Conservation (phyloP, 495 filamentous ascomycete species). For the Penicillium soppii region DNA sequence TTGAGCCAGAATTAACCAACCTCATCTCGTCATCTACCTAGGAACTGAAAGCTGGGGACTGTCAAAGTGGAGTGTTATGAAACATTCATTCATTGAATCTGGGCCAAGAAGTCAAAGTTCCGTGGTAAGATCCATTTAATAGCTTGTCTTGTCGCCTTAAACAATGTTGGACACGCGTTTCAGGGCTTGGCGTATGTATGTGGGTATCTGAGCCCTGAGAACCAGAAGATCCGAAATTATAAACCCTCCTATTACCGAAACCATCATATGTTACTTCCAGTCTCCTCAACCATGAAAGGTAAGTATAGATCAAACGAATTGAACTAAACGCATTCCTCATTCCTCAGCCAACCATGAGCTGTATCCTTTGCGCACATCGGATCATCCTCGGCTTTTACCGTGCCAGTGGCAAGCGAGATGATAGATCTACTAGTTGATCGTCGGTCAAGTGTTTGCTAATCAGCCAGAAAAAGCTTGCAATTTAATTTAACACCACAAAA, state of each 20-base stretch:
- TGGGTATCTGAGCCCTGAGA: background rate
- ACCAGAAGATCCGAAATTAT: background rate
- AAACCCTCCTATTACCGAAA: background rate
- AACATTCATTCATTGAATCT: background rate
- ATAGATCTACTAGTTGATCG: slow-evolving; percentile 6
- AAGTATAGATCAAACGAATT: too few species aligned
- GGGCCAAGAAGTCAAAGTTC: slow-evolving; percentile 1
- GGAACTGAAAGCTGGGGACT: too few species aligned
- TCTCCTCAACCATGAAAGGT: too few species aligned
- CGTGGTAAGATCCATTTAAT: background rate
- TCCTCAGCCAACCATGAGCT: background rate
- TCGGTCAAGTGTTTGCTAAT: background rate
- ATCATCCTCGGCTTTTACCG: background rate
- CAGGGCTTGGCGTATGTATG: slow-evolving; percentile 4
- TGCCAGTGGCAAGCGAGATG: background rate
- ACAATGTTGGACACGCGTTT: slow-evolving; percentile 3
- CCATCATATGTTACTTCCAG: background rate
- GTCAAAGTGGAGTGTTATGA: too few species aligned
- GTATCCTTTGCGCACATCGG: background rate
- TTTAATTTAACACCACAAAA: background rate
- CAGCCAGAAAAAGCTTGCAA: slow-evolving; percentile 8
- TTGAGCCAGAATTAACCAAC: too few species aligned
- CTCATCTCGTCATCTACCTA: too few species aligned
- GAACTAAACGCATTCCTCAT: too few species aligned
- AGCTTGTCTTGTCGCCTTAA: background rate